phyloP scores from a whole-genome alignment of 495 filamentous ascomycete species.

The Amniculicola lignicola region DNA sequence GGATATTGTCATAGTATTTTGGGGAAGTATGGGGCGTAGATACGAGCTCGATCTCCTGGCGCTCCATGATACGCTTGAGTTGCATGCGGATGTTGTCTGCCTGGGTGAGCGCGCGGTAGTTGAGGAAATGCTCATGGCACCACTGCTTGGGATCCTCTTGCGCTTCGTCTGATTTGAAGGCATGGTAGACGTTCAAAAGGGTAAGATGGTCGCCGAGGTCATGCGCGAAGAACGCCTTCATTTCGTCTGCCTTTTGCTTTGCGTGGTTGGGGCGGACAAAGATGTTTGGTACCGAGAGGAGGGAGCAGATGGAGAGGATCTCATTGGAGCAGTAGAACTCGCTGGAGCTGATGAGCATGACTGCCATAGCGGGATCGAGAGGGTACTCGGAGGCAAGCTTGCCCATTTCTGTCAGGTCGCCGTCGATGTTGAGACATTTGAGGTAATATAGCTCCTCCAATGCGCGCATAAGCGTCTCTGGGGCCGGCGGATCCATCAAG shows the following conservation, averaged over 20 bases:
- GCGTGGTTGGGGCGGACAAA: slow-evolving; percentile 83
- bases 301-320: slow-evolving; percentile 88
- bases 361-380: slow-evolving; percentile 88
- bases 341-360: slow-evolving; percentile 96
- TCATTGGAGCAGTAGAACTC: slow-evolving; percentile 99
- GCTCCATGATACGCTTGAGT: slow-evolving; percentile 94
- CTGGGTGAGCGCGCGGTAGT: slow-evolving; percentile 77
- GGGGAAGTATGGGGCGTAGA: slow-evolving; percentile 90
- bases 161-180: slow-evolving; percentile 75
- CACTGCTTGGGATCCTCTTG: slow-evolving; percentile 78
- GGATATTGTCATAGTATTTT: slow-evolving; percentile 97
- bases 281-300: slow-evolving; percentile 92
- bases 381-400: slow-evolving; percentile 92
- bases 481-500: slow-evolving; percentile 96
- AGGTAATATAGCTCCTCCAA: slow-evolving; percentile 97
- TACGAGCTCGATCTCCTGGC: slow-evolving; percentile 75
- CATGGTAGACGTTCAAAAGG: slow-evolving; percentile 96
- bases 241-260: slow-evolving; percentile 92
- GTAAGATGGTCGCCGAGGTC: slow-evolving; percentile 92
- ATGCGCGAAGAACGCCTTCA: slow-evolving; percentile 93
- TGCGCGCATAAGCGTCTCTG: slow-evolving; percentile 97
- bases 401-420: slow-evolving; percentile 81
- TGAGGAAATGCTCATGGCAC: slow-evolving; percentile 98
- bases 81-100: slow-evolving; percentile 92
- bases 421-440: slow-evolving; percentile 94